Conservation (phyloP, 169 alveolate genomes). For the Eimeria necatrix region DNA sequence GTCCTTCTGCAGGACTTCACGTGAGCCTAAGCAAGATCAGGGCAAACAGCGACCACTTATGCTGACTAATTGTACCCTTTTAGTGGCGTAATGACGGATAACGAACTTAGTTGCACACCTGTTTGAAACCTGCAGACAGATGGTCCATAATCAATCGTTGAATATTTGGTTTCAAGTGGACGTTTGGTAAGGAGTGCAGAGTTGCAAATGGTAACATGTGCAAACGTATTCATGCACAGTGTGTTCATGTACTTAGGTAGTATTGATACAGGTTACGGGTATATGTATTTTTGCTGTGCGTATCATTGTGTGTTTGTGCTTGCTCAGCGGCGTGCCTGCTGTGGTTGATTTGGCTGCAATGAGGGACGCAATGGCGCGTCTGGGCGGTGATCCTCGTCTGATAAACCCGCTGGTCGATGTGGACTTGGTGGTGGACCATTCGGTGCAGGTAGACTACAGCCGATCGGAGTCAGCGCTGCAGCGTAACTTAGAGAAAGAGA, state of each 20-base stretch:
- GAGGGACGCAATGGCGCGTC: conserved; percentile 96
- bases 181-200: too few species aligned
- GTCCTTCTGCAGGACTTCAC: conserved; percentile 97
- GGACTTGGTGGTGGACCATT: conserved; percentile 97
- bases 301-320: background rate
- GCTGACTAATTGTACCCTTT: too few species aligned
- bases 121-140: too few species aligned
- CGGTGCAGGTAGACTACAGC: conserved; percentile 97
- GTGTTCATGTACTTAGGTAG: too few species aligned
- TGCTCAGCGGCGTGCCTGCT: conserved; percentile 97
- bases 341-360: conserved; percentile 98
- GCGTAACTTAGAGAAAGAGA: conserved; percentile 95
- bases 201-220: too few species aligned
- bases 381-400: conserved; percentile 95
- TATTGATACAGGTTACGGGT: background rate
- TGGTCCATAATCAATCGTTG: too few species aligned
- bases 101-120: too few species aligned
- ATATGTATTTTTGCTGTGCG: background rate
- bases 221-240: too few species aligned
- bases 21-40: conserved; percentile 40
- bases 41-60: background rate
- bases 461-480: conserved; percentile 81
- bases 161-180: too few species aligned
- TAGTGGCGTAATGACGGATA: too few species aligned
- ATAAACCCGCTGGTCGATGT: conserved; percentile 98